phyloP scores from a whole-genome alignment of 2,329 filamentous ascomycete genomes.

The Cladophialophora yegresii region DNA sequence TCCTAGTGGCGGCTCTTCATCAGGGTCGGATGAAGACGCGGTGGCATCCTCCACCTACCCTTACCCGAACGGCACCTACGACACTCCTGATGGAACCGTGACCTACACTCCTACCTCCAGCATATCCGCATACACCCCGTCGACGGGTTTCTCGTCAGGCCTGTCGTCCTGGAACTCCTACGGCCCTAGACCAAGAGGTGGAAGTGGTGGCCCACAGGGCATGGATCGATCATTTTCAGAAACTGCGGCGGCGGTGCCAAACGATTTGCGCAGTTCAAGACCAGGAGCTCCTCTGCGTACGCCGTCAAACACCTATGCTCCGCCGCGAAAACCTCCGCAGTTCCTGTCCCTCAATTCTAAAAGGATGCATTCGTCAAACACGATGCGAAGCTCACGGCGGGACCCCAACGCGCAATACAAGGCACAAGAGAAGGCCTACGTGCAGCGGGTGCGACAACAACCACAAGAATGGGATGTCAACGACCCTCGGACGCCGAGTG shows the following conservation, averaged over 20 bases:
- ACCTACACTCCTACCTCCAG: slow-evolving; percentile 40
- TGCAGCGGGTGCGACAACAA: slow-evolving; percentile 85
- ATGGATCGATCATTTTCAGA: slow-evolving; percentile 34
- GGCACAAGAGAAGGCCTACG: slow-evolving; percentile 90
- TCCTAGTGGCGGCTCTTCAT: slow-evolving; percentile 44
- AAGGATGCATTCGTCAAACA: slow-evolving; percentile 59
- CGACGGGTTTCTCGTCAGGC: slow-evolving; percentile 36
- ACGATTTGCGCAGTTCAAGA: slow-evolving; percentile 59
- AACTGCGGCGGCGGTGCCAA: slow-evolving; percentile 17
- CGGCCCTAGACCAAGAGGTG: slow-evolving; percentile 47
- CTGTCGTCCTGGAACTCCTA: slow-evolving; percentile 43
- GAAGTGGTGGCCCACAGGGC: slow-evolving; percentile 48
- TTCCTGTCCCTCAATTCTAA: slow-evolving; percentile 50
- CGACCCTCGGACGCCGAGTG: slow-evolving; percentile 68
- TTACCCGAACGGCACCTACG: slow-evolving; percentile 41
- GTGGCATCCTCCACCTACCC: slow-evolving; percentile 42
- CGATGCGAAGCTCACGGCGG: slow-evolving; percentile 55
- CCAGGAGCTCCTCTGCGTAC: slow-evolving; percentile 70
- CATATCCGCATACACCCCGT: slow-evolving; percentile 38
- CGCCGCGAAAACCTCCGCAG: slow-evolving; percentile 56
- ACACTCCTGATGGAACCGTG: slow-evolving; percentile 40
- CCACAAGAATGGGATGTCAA: slow-evolving; percentile 69
- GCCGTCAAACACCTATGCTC: slow-evolving; percentile 78
- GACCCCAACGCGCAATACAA: slow-evolving; percentile 74
- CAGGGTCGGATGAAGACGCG: slow-evolving; percentile 44